Evolutionary conservation across 139 green algal species (phyloP), one percentile per base, ranked within the genome.

Genomic region (Asterochloris erici): DNA sequence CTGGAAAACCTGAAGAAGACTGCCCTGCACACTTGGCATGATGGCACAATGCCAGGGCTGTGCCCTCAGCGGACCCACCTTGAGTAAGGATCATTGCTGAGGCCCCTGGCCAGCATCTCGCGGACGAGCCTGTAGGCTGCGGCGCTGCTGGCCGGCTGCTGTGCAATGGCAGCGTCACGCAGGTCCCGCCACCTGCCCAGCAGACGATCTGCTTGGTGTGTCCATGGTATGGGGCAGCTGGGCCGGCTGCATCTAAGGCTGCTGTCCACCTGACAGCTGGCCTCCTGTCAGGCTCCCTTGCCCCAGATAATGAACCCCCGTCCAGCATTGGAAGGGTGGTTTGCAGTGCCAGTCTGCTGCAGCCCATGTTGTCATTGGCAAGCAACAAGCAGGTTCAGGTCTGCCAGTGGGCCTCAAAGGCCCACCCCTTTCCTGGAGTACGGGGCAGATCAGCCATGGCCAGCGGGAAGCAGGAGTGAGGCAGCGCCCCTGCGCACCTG

Each of bases 131-230:
- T 79, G 78, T 90, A 69, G 0, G 85, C 81, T 14, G 86, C 80
- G 9, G 68, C 60, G 24, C 69, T 63, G 62, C 82, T 73, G 11
- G 23, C 70, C 38, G 89, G 82, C 6, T 81, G 85, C n/a, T 81
- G 74, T 0, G 79, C 63, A 21, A 92, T 68, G 21, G 71, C 81
- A 16, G 68, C 15, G 13, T 91, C 85, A 12, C 78, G 63, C 14
- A 89, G 63, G 29, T 73, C 28, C 71, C 60, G 68, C 91, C 93
- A 96, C 26, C 29, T 76, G 29, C 79, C 77, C 19, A n/a, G 47
- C 15, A 38, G 14, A 63, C 11, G n/a, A 10, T 1, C 28, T 14
- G 0, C 27, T 60, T 61, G 0, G 9, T 14, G 14, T 76, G 24
- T 28, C 16, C 9, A 2, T 26, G 19, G 21, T 71, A 23, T 26